A percentile compares a stretch with the other conserved stretches of the same genome.
phyloP scores from a whole-genome alignment of 805 yeast species.

The Kodamaea neixiangensis region DNA sequence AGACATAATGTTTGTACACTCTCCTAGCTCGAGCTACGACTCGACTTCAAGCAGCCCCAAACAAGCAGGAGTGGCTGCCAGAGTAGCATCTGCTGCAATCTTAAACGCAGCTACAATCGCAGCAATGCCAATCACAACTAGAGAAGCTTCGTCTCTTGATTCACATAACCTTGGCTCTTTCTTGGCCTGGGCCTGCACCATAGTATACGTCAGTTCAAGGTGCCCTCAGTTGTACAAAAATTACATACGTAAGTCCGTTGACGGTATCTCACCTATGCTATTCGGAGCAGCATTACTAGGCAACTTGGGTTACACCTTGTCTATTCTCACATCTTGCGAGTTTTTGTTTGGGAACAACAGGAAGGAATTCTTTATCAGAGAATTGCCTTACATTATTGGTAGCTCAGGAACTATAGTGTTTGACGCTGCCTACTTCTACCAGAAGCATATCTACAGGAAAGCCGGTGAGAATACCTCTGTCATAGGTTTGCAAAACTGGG shows the following conservation, averaged over 20 bases:
- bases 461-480: conserved; percentile 11
- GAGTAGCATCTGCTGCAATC: conserved; percentile 14
- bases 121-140: conserved; percentile 13
- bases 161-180: conserved; percentile 14
- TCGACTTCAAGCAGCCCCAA: conserved; percentile 11
- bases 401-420: conserved; percentile 83
- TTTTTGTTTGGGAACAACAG: conserved; percentile 39
- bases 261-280: conserved; percentile 79
- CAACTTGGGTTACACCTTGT: conserved; percentile 71
- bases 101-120: conserved; percentile 16
- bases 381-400: conserved; percentile 81
- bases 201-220: conserved; percentile 73
- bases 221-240: conserved; percentile 84
- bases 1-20: conserved; percentile 2
- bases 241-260: conserved; percentile 75
- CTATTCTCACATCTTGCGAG: conserved; percentile 68
- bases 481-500: conserved; percentile 12
- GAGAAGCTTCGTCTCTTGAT: not conserved
- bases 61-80: conserved; percentile 2
- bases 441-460: conserved; percentile 40
- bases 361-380: conserved; percentile 56
- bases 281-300: conserved; percentile 80
- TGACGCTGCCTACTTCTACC: conserved; percentile 71
- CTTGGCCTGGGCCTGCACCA: conserved; percentile 80
- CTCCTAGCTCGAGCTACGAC: conserved; percentile 16